phyloP scores from a whole-genome alignment of 2,329 filamentous ascomycete species.

The Amylocarpus encephaloides region DNA sequence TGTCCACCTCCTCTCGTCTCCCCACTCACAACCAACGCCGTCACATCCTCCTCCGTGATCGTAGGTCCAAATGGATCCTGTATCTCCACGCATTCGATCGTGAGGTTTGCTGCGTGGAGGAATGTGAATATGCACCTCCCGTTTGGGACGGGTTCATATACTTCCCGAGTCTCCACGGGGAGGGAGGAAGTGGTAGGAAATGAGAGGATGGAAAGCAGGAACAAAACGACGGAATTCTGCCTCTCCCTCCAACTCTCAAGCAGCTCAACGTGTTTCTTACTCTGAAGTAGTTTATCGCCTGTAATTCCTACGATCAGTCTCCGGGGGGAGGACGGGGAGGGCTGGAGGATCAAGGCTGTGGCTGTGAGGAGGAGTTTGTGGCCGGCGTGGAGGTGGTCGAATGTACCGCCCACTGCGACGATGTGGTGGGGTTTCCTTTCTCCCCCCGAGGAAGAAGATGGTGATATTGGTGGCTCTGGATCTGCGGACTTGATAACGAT shows the following conservation, averaged over 20 bases:
- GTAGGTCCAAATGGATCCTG: constrained; percentile 88
- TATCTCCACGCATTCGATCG: constrained; percentile 76
- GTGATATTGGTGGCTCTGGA: background rate
- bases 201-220: constrained; percentile 59
- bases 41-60: constrained; percentile 71
- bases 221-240: constrained; percentile 61
- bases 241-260: constrained; percentile 76
- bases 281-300: constrained; percentile 75
- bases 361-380: constrained; percentile 97
- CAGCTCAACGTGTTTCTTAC: constrained; percentile 80
- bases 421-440: constrained; percentile 46
- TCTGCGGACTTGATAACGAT: constrained; percentile 38
- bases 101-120: constrained; percentile 54
- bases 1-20: constrained; percentile 81
- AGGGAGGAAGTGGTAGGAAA: constrained; percentile 27
- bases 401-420: constrained; percentile 85
- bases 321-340: constrained; percentile 38
- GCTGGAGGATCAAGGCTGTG: constrained; percentile 63
- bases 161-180: constrained; percentile 25
- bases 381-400: constrained; percentile 90
- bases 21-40: constrained; percentile 76
- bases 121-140: constrained; percentile 48
- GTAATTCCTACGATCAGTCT: constrained; percentile 80
- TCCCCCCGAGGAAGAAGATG: constrained; percentile 12
- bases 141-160: constrained; percentile 31